Conservation (phyloP, 164 flowering plant genomes). For the Magnolia kwangsiensis region DNA sequence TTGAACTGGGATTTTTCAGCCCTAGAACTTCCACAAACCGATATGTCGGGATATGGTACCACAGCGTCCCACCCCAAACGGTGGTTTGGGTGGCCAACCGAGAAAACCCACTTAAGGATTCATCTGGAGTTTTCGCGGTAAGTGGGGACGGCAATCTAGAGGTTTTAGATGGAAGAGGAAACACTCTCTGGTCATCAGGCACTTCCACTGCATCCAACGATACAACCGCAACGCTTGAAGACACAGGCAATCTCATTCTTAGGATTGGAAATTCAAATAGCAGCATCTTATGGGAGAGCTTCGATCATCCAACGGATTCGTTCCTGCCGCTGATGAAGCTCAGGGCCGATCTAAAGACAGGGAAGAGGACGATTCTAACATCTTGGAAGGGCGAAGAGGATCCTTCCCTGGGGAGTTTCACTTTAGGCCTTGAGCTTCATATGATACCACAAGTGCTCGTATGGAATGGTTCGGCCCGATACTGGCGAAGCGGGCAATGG, state of each 20-base stretch:
- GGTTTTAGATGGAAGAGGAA: neutral
- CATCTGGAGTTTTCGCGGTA: slow-evolving; percentile 14
- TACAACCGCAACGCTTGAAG: neutral
- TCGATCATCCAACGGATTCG: neutral
- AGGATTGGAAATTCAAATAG: no score
- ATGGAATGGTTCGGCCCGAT: neutral
- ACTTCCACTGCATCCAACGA: neutral
- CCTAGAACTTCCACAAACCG: slow-evolving; percentile 21
- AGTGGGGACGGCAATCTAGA: slow-evolving; percentile 14
- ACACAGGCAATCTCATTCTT: slow-evolving; percentile 9
- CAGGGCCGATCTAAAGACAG: neutral
- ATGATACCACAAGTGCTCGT: neutral
- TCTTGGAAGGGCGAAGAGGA: neutral
- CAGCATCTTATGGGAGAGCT: neutral
- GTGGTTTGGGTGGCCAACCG: slow-evolving; percentile 30
- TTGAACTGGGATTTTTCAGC: slow-evolving; percentile 30
- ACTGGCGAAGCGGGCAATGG: slow-evolving; percentile 3
- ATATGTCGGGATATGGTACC: slow-evolving; percentile 29
- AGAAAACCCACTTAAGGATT: slow-evolving; percentile 12
- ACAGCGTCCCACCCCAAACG: neutral
- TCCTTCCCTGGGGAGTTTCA: neutral
- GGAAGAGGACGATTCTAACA: neutral
- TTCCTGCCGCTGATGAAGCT: neutral
- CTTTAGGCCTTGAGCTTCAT: neutral
- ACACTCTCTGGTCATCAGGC: neutral